A percentile compares a stretch with the other conserved stretches of the same genome.
Evolutionary conservation across 768 basidiomycete species (phyloP).

Genomic region (Kwoniella dendrophila): DNA sequence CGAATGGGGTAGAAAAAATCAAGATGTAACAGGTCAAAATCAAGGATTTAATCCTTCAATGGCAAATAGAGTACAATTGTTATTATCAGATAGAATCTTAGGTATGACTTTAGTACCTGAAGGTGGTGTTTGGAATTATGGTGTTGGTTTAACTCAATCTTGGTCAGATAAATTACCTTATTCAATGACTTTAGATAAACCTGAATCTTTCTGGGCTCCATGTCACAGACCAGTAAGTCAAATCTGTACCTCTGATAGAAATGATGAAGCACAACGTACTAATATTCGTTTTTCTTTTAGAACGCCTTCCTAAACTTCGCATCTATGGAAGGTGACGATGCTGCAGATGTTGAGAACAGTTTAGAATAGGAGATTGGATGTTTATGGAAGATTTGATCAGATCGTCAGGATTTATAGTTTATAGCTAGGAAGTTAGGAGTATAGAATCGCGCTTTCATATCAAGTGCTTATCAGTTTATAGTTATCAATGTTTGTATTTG

Average conservation of each 20-base stretch:
- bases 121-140: constrained; percentile 96
- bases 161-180: constrained; percentile 83
- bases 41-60: constrained; percentile 97
- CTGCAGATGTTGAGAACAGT: constrained; percentile 92
- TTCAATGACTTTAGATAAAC: constrained; percentile 85
- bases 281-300: constrained; percentile 11
- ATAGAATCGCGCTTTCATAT: not conserved
- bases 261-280: constrained; percentile 2
- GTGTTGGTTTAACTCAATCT: constrained; percentile 86
- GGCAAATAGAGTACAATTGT: constrained; percentile 86
- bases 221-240: constrained; percentile 77
- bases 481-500: constrained; percentile 13
- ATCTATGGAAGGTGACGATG: constrained; percentile 85
- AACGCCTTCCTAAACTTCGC: constrained; percentile 92
- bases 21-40: constrained; percentile 66
- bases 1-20: constrained; percentile 96
- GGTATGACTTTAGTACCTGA: constrained; percentile 94
- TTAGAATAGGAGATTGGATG: constrained; percentile 66
- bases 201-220: constrained; percentile 92
- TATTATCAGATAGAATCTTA: constrained; percentile 91
- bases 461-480: constrained; percentile 8
- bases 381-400: too few relatives aligned
- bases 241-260: not conserved
- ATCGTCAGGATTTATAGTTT: not conserved
- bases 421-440: not conserved